Conservation (phyloP, 2,329 filamentous ascomycete genomes). For the Trichoderma atrobrunneum region DNA sequence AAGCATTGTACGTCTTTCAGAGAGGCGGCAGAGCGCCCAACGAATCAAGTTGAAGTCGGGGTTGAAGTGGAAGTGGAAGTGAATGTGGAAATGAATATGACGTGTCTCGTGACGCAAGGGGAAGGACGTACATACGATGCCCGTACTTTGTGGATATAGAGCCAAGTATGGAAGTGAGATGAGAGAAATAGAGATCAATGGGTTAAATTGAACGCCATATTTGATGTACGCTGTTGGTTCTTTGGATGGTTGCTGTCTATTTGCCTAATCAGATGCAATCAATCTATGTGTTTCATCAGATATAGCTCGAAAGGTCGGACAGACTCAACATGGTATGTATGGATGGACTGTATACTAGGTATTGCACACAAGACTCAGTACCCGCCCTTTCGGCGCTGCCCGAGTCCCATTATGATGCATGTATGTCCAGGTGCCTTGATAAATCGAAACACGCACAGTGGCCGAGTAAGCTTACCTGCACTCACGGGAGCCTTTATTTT, state of each 20-base stretch:
- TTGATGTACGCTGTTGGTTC: not conserved
- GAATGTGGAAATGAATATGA: not conserved
- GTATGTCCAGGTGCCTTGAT: not conserved
- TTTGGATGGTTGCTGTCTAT: not conserved
- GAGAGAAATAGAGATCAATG: not conserved
- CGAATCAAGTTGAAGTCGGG: not conserved
- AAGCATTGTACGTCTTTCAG: constrained; percentile 68
- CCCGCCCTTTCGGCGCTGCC: not conserved
- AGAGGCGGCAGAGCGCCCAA: constrained; percentile 40
- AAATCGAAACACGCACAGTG: not conserved
- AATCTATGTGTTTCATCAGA: not conserved
- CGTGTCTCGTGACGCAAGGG: not conserved
- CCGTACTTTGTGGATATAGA: not conserved
- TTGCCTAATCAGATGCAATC: not conserved
- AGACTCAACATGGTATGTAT: not conserved
- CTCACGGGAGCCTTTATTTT: not conserved
- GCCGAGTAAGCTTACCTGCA: not conserved
- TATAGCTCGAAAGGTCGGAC: not conserved
- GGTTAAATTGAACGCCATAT: not conserved
- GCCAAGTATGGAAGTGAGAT: not conserved
- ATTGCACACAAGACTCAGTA: not conserved
- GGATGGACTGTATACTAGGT: too few relatives aligned
- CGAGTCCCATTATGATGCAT: not conserved
- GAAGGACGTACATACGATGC: not conserved
- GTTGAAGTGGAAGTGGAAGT: not conserved